Evolutionary conservation across 2,329 filamentous ascomycete species (phyloP), one percentile per base, ranked within the genome.

Genomic region (Aspergillus neotritici): DNA sequence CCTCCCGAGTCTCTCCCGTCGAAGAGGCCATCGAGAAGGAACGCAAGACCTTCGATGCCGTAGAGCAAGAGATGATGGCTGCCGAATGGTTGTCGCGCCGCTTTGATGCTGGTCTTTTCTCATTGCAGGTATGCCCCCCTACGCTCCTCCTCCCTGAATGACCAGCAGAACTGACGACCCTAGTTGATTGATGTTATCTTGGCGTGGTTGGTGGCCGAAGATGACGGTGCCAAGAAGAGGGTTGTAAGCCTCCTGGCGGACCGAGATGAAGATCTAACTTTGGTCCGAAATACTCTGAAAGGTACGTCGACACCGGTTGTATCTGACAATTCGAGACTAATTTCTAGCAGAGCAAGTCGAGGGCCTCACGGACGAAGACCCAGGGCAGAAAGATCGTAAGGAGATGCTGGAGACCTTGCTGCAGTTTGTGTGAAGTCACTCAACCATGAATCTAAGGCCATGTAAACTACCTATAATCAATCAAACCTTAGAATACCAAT

Each of bases 121-220:
- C 80, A 17, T 67, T 96, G 43, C 88, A 95, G 63, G 69, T 72
- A 56, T 28, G 53, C 50, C 13, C 13, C n/a, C 31, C 49, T 33
- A 12, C n/a, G 15, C 4, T 15, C 28, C 25, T 12, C 15, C 13
- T 31, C 9, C 15, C 29, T 9, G 32, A 3, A 31, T 48, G 37
- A 40, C 34, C 35, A 34, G 5, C 29, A 15, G 10, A n/a, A 16
- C 11, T 13, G 35, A 32, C 12, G 11, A 16, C 37, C 31, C 42
- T 47, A 67, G 69, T 85, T 80, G 2, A 79, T 93, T 35, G 91
- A 97, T 69, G 77, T 89, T 1, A 80, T 93, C 25, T 67, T 98
- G 25, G 87, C 90, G 10, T 98, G 93, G 93, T 74, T 97, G 28
- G 77, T 88, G 6, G 93, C 90, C 0, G 93, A 98, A 67, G 93